Evolutionary conservation across 1,139 yeast genomes (phyloP), one percentile per base, ranked within the genome.

Genomic region (Spencermartinsiella ligniputridi): DNA sequence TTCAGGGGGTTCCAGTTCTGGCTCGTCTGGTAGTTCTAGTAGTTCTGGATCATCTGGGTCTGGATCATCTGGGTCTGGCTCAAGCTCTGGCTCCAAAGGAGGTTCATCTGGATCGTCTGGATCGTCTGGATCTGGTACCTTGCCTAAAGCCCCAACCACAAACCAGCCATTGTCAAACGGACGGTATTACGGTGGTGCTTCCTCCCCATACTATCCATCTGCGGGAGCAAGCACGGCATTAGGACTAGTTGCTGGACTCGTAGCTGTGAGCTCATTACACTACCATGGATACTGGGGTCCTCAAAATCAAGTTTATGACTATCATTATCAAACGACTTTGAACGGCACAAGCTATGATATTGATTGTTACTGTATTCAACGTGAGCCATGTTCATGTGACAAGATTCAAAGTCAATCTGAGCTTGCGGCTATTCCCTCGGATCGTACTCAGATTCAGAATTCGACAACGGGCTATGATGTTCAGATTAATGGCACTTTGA

Each of bases 201-300:
- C 47, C 1, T 9, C 32, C 12, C 57, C 60, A 2, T 53, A 47
- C 40, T 27, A 27, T n/a, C 32, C 32, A 27, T 37, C 42, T 12
- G 58, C 60, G 3, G 61, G 60, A 12, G 51, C 52, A n/a, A 48
- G 46, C 1, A 45, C 55, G 5, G 53, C 42, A n/a, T 39, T 46
- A n/a, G 58, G 57, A 8, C 44, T 56, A 3, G 44, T 40, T 17
- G 47, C 51, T 34, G 6, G 48, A 3, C 37, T 50, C 24, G 17
- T 53, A 21, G 16, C 41, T 43, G 2, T 38, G 47, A 5, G 24
- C 46, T 11, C 30, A n/a, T 3, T 35, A 3, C 52, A 46, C 35
- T 51, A 48, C 35, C 54, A 51, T 4, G 60, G 60, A 6, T 45
- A 56, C 45, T 56, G 60, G 59, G 60, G 60, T 6, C 32, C 32